A percentile compares a stretch with the other conserved stretches of the same genome.
Conservation (phyloP, 129 eudicot species). For the Artemisia argyi region DNA sequence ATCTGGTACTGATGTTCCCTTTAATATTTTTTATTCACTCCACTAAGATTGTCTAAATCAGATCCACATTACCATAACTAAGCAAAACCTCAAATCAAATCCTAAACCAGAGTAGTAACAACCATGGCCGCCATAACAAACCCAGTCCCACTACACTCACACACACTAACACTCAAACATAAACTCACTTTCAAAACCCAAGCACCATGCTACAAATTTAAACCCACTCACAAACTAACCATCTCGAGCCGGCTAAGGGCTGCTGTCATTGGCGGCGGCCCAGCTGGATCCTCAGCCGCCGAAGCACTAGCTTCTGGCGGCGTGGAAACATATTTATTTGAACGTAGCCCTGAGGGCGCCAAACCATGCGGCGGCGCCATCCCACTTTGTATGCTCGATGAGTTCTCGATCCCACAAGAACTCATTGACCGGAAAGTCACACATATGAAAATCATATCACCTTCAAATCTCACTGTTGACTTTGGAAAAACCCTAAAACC, state of each 20-base stretch:
- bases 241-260: slow-evolving; percentile 59
- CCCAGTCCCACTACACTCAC: slow-evolving; percentile 37
- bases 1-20: not conserved
- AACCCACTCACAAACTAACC: slow-evolving; percentile 27
- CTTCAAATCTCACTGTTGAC: slow-evolving; percentile 95
- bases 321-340: slow-evolving; percentile 73
- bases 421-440: slow-evolving; percentile 86
- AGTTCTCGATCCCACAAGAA: slow-evolving; percentile 79
- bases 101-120: not conserved
- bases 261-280: slow-evolving; percentile 95
- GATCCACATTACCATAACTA: slow-evolving; percentile 5
- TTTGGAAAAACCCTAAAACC: slow-evolving; percentile 85
- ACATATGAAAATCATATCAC: slow-evolving; percentile 95
- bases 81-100: not conserved
- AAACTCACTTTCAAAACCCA: slow-evolving; percentile 24
- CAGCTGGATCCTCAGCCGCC: slow-evolving; percentile 90
- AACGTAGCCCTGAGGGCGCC: slow-evolving; percentile 73
- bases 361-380: slow-evolving; percentile 99
- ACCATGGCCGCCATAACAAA: slow-evolving; percentile 36
- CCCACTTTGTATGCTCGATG: slow-evolving; percentile 96
- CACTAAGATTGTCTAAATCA: not conserved
- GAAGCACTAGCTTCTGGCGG: slow-evolving; percentile 90
- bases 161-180: not conserved
- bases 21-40: not conserved
- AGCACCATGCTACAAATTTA: slow-evolving; percentile 10